phyloP scores from a whole-genome alignment of 345 rosid species.

The Excoecaria cochinchinensis region DNA sequence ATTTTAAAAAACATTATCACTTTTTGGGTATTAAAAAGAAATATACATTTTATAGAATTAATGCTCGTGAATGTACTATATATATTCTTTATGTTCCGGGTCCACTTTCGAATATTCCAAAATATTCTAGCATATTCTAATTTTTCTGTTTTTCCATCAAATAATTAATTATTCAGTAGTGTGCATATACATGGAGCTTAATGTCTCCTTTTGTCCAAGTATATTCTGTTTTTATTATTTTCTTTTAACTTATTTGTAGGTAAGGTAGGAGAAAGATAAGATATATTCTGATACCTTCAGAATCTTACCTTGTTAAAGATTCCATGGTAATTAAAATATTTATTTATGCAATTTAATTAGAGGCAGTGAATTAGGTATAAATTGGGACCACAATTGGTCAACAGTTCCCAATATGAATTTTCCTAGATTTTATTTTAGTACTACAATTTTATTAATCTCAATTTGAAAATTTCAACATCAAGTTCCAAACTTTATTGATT shows the following conservation, averaged over 20 bases:
- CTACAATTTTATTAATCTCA: too few species aligned
- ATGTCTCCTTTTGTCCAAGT: constrained; percentile 18
- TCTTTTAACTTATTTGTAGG: constrained; percentile 19
- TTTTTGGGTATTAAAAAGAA: not conserved
- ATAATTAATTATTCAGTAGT: not conserved
- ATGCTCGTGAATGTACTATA: constrained; percentile 4
- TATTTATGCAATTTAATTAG: not conserved
- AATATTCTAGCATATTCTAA: constrained; percentile 2
- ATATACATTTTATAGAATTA: not conserved
- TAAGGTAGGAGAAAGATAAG: constrained; percentile 20
- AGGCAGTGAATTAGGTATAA: not conserved
- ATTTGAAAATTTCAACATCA: too few species aligned
- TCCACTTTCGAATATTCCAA: constrained; percentile 36
- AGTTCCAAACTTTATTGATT: too few species aligned
- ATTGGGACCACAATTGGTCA: not conserved
- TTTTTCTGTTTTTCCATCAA: not conserved
- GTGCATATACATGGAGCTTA: not conserved
- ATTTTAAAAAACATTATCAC: not conserved
- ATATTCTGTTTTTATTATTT: constrained; percentile 21
- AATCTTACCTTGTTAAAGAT: constrained; percentile 39
- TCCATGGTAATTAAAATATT: constrained; percentile 8
- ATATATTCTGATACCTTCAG: constrained; percentile 30
- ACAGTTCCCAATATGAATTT: too few species aligned
- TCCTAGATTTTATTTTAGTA: too few species aligned
- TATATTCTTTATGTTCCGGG: not conserved